Conservation (phyloP, 2,329 filamentous ascomycete species). For the Talaromyces sp. region DNA sequence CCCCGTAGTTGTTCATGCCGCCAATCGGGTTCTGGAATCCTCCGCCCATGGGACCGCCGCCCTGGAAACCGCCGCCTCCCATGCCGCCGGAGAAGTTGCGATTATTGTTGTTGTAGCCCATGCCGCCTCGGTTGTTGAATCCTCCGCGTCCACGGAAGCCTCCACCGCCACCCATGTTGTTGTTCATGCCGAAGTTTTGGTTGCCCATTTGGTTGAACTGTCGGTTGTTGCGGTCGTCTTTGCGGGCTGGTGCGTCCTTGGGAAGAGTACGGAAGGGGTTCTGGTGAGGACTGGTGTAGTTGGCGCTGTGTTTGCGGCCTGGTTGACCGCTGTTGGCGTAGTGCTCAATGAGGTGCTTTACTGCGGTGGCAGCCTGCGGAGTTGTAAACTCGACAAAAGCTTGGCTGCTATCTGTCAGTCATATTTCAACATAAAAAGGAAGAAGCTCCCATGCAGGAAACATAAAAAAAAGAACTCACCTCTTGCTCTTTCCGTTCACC, state of each 20-base stretch:
- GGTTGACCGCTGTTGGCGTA: conserved; percentile 52
- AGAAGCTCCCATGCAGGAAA: not conserved
- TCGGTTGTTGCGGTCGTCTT: conserved; percentile 53
- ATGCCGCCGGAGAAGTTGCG: conserved; percentile 44
- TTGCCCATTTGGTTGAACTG: conserved; percentile 36
- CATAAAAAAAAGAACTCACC: conserved; percentile 51
- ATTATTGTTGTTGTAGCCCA: conserved; percentile 42
- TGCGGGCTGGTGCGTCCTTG: conserved; percentile 75
- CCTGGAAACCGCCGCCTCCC: conserved; percentile 32
- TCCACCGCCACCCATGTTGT: conserved; percentile 22
- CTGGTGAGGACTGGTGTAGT: conserved; percentile 67
- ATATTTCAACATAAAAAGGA: not conserved
- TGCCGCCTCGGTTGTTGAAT: conserved; percentile 40
- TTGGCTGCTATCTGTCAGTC: conserved; percentile 44
- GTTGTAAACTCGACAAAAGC: conserved; percentile 82
- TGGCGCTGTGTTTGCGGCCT: conserved; percentile 62
- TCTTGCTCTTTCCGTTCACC: conserved; percentile 97
- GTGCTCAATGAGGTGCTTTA: conserved; percentile 74
- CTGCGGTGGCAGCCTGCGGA: conserved; percentile 76
- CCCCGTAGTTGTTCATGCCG: conserved; percentile 47
- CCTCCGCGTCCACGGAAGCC: conserved; percentile 51
- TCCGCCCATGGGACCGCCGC: conserved; percentile 38
- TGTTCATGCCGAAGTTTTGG: conserved; percentile 34
- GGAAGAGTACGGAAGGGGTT: conserved; percentile 91
- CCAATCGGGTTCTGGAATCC: conserved; percentile 50